Percentiles rank a stretch among this genome's conserved stretches.
Conservation (phyloP, 1,284 basidiomycete genomes). For the Schizophyllum amplum region DNA sequence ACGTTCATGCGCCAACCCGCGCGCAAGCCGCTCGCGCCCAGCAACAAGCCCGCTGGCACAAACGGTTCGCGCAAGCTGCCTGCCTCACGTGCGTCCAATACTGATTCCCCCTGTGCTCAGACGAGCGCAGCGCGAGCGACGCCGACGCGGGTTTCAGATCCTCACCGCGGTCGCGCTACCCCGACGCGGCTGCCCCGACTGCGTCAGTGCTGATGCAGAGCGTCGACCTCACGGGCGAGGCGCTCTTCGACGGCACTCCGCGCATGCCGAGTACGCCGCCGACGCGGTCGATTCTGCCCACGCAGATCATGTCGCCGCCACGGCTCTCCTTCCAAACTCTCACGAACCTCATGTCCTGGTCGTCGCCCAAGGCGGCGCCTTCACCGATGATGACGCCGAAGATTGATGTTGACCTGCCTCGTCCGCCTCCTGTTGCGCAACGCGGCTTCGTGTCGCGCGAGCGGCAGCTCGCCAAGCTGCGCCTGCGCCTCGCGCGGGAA, state of each 20-base stretch:
- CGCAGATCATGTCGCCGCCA: constrained; percentile 43
- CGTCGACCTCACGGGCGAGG: neutral
- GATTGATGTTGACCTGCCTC: constrained; percentile 7
- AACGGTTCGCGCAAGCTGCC: constrained; percentile 54
- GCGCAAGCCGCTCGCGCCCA: constrained; percentile 27
- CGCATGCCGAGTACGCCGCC: neutral
- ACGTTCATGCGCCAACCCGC: constrained; percentile 48
- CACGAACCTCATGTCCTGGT: constrained; percentile 49
- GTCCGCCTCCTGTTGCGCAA: neutral
- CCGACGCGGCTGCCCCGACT: neutral
- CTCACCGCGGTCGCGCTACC: neutral
- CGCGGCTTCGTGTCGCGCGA: constrained; percentile 6
- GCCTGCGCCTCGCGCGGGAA: neutral
- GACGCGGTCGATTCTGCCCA: constrained; percentile 16
- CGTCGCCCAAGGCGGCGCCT: constrained; percentile 23
- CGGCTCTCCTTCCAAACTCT: constrained; percentile 39
- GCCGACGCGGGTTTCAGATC: constrained; percentile 1
- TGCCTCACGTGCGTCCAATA: constrained; percentile 45
- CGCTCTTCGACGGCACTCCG: neutral
- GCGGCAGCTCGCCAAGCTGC: constrained; percentile 10
- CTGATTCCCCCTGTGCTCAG: constrained; percentile 30
- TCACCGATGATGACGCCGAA: constrained; percentile 15
- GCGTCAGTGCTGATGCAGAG: neutral
- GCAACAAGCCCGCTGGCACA: constrained; percentile 20
- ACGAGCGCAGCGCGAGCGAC: constrained; percentile 1